Percentiles rank a stretch among this genome's conserved stretches.
Conservation (phyloP, 805 yeast genomes). For the Metschnikowia noctiluminum region DNA sequence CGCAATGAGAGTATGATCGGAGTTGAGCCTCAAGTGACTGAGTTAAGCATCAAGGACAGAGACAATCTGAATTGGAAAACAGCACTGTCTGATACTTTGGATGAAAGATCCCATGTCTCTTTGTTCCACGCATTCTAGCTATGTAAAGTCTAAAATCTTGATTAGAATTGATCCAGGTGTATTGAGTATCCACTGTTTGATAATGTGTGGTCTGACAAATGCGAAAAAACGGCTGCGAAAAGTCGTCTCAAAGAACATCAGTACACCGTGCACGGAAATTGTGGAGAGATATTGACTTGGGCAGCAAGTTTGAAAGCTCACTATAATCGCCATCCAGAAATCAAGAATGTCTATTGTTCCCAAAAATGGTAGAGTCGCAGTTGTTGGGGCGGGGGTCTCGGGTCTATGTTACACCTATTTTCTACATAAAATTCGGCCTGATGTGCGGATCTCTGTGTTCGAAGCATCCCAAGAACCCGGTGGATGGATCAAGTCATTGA, state of each 20-base stretch:
- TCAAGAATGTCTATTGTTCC: slow-evolving; percentile 22
- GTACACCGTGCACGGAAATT: slow-evolving; percentile 2
- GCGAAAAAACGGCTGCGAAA: not conserved
- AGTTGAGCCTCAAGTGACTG: slow-evolving; percentile 9
- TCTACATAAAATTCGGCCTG: slow-evolving; percentile 71
- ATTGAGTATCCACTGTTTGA: too few species aligned
- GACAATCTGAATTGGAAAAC: slow-evolving; percentile 7
- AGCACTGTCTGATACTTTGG: slow-evolving; percentile 26
- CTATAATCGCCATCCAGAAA: not conserved
- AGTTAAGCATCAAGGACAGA: not conserved
- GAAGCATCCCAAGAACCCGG: slow-evolving; percentile 61
- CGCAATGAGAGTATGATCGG: slow-evolving; percentile 22
- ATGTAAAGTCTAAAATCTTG: not conserved
- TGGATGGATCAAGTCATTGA: slow-evolving; percentile 71
- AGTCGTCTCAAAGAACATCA: not conserved
- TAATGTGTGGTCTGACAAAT: too few species aligned
- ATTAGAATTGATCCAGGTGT: too few species aligned
- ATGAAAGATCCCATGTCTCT: slow-evolving; percentile 18
- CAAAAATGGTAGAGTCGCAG: slow-evolving; percentile 51
- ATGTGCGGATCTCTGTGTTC: slow-evolving; percentile 56
- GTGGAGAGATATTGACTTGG: slow-evolving; percentile 1
- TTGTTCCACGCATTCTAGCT: slow-evolving; percentile 22
- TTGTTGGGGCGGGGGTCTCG: slow-evolving; percentile 85
- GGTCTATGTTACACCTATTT: slow-evolving; percentile 76
- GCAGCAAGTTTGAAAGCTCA: too few species aligned